phyloP scores from a whole-genome alignment of 2,329 filamentous ascomycete genomes.

The Diatrype stigma region DNA sequence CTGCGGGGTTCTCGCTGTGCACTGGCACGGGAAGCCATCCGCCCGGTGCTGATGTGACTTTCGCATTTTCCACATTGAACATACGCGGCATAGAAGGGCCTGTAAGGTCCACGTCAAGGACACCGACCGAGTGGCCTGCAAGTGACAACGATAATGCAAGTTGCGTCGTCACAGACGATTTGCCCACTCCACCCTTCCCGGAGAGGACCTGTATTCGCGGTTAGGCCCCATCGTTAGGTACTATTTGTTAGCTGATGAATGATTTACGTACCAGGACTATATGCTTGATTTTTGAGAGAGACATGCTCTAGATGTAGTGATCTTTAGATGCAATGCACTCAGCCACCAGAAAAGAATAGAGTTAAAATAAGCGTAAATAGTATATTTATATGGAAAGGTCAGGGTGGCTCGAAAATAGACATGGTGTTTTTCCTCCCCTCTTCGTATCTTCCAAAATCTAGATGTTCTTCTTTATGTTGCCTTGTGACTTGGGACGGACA shows the following conservation, averaged over 20 bases:
- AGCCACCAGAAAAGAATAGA: too few relatives aligned
- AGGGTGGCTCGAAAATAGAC: slow-evolving; percentile 15
- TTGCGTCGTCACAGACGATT: slow-evolving; percentile 96
- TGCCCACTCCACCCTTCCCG: slow-evolving; percentile 96
- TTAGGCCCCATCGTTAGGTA: too few relatives aligned
- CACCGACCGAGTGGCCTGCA: slow-evolving; percentile 82
- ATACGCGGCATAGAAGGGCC: slow-evolving; percentile 95
- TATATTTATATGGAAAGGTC: slow-evolving; percentile 1
- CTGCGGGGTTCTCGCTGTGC: slow-evolving; percentile 54
- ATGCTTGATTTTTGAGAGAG: slow-evolving; percentile 67
- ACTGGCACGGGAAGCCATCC: slow-evolving; percentile 91
- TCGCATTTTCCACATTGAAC: slow-evolving; percentile 82
- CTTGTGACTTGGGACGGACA: neutral
- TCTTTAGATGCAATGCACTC: neutral
- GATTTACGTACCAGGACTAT: slow-evolving; percentile 62
- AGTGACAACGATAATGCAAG: slow-evolving; percentile 85
- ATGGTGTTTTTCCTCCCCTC: slow-evolving; percentile 5
- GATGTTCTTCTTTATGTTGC: neutral
- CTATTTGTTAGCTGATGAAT: neutral
- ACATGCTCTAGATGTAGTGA: slow-evolving; percentile 44
- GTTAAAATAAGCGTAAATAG: too few relatives aligned
- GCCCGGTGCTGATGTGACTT: slow-evolving; percentile 84
- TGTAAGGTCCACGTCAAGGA: slow-evolving; percentile 93
- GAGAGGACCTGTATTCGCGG: slow-evolving; percentile 63
- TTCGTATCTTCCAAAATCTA: slow-evolving; percentile 1